These are phyloP conservation scores for Vanderwaltozyma tropicalis DNA, from an alignment of 805 yeast genomes.

Conservation along the genomic window DNA sequence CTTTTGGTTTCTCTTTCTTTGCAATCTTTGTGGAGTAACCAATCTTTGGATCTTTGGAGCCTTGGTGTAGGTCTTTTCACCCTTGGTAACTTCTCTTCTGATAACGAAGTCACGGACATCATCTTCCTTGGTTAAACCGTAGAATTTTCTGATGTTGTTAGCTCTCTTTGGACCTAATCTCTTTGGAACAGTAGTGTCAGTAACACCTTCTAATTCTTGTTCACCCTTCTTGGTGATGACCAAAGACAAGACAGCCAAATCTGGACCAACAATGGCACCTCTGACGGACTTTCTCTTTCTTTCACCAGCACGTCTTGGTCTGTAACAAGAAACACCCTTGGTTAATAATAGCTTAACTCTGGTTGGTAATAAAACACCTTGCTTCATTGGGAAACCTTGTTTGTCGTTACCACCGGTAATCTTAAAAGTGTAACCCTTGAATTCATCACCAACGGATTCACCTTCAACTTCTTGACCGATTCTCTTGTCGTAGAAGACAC, in stretches of 20 bases:
- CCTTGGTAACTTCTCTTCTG: constrained; percentile 97
- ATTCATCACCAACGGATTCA: constrained; percentile 95
- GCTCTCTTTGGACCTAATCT: constrained; percentile 99
- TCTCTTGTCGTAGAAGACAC: constrained; percentile 98
- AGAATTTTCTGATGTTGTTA: constrained; percentile 99
- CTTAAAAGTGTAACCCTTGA: constrained; percentile 98
- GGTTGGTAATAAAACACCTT: constrained; percentile 99
- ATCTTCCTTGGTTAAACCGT: constrained; percentile 55
- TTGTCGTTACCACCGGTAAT: constrained; percentile 99
- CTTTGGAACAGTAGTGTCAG: constrained; percentile 92
- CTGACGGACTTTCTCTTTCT: constrained; percentile 99
- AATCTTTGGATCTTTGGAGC: constrained; percentile 99
- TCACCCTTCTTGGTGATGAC: constrained; percentile 97
- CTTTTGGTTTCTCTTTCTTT: constrained; percentile 96
- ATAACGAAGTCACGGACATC: constrained; percentile 71
- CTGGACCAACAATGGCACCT: constrained; percentile 98
- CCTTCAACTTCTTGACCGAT: constrained; percentile 99
- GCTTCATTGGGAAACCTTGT: constrained; percentile 99
- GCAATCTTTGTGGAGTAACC: constrained; percentile 97
- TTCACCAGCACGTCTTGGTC: constrained; percentile 99
- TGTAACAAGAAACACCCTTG: constrained; percentile 96
- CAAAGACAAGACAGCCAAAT: constrained; percentile 90
- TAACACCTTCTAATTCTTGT: constrained; percentile 87
- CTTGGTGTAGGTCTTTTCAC: constrained; percentile 97
- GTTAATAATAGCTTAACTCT: constrained; percentile 94